These are phyloP conservation scores for Ceratocystis eucalypticola DNA, from an alignment of 2,329 filamentous ascomycete genomes.

Conservation along the genomic window DNA sequence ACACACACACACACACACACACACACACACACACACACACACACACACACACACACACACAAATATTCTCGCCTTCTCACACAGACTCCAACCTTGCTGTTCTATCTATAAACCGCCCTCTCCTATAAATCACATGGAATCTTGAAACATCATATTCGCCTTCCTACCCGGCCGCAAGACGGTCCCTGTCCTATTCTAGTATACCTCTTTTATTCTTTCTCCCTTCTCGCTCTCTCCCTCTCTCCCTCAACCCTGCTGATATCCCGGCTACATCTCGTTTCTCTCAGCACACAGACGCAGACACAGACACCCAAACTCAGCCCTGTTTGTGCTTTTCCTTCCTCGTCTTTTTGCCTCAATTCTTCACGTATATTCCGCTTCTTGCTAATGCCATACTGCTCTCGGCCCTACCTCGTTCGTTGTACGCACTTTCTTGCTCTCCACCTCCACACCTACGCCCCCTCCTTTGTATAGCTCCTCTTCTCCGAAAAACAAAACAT, in stretches of 20 bases:
- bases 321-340: background rate
- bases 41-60: background rate
- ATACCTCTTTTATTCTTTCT: too few species aligned
- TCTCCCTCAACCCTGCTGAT: too few species aligned
- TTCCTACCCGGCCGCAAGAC: too few species aligned
- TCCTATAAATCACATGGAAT: background rate
- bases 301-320: background rate
- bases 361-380: background rate
- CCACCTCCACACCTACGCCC: background rate
- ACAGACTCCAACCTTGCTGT: background rate
- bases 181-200: too few species aligned
- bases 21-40: background rate
- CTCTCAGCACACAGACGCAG: background rate
- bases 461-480: background rate
- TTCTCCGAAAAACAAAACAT: background rate
- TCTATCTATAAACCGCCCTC: background rate
- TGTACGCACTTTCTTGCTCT: background rate
- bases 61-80: too few species aligned
- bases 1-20: background rate
- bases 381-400: background rate
- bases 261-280: too few species aligned
- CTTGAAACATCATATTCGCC: background rate
- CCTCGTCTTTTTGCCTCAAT: background rate
- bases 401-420: background rate
- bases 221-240: too few species aligned